A percentile compares a stretch with the other conserved stretches of the same genome.
Conservation (phyloP, 139 green algal species). For the Tetraselmis striata region DNA sequence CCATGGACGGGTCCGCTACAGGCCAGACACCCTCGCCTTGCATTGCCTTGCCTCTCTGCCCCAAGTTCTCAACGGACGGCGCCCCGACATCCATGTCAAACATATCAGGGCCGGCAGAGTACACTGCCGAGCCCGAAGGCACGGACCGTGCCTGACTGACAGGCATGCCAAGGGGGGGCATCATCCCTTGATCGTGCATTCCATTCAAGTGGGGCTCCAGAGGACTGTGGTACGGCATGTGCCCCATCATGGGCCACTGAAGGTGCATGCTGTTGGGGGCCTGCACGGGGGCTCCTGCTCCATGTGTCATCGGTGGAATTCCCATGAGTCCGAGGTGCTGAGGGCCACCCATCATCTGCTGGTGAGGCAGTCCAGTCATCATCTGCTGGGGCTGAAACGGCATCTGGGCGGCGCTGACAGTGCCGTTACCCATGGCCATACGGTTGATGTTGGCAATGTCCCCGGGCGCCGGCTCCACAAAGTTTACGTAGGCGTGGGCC, state of each 20-base stretch:
- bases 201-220: not conserved
- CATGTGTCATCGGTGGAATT: not conserved
- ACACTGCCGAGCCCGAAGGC: too few relatives aligned
- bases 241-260: not conserved
- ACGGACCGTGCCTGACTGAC: too few relatives aligned
- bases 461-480: constrained; percentile 9
- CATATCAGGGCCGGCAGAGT: not conserved
- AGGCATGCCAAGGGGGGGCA: not conserved
- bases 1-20: not conserved
- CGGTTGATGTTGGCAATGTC: not conserved
- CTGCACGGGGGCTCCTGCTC: not conserved
- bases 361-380: not conserved
- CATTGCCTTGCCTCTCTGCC: not conserved
- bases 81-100: not conserved
- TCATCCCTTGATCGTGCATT: not conserved
- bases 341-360: not conserved
- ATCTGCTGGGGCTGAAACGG: too few relatives aligned
- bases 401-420: not conserved
- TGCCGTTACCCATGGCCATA: not conserved
- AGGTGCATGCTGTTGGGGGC: not conserved
- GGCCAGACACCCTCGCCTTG: not conserved
- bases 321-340: not conserved
- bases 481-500: constrained; percentile 60
- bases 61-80: not conserved
- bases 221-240: not conserved